These are phyloP conservation scores for Dispira simplex DNA, from an alignment of 192 early-diverging fungal genomes.

Conservation along the genomic window DNA sequence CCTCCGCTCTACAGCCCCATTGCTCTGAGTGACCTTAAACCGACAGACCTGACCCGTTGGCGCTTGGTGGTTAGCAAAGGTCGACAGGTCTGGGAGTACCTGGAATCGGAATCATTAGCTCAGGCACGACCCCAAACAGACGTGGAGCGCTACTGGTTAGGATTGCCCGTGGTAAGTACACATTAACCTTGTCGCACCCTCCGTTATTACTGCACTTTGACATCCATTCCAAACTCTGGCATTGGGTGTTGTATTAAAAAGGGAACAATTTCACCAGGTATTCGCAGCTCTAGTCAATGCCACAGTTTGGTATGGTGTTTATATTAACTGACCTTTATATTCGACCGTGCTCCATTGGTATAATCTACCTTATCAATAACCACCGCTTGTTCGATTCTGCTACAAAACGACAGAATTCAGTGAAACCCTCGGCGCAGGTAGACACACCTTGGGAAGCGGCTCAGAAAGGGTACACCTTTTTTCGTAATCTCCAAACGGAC, in stretches of 20 bases:
- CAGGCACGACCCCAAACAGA: slow-evolving; percentile 56
- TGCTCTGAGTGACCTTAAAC: background rate
- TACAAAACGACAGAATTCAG: slow-evolving; percentile 22
- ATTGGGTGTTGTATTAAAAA: background rate
- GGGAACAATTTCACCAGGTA: background rate
- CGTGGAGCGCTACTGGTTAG: slow-evolving; percentile 83
- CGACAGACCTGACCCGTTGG: slow-evolving; percentile 76
- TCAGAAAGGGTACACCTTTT: slow-evolving; percentile 88
- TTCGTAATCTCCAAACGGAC: slow-evolving; percentile 65
- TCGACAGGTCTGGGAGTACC: slow-evolving; percentile 85
- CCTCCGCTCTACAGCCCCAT: background rate
- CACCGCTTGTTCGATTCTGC: no score
- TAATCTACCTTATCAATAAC: background rate
- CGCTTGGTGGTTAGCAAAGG: slow-evolving; percentile 72
- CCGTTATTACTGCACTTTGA: background rate
- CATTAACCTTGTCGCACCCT: background rate
- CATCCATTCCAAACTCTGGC: background rate
- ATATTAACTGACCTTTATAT: background rate
- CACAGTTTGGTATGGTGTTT: background rate
- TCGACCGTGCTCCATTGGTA: background rate
- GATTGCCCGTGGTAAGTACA: slow-evolving; percentile 33
- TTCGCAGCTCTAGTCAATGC: background rate
- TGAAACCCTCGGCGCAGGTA: slow-evolving; percentile 16
- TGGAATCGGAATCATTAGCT: slow-evolving; percentile 31
- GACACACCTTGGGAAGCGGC: slow-evolving; percentile 63